Conservation (phyloP, 768 basidiomycete genomes). For the Pisolithus sp. region DNA sequence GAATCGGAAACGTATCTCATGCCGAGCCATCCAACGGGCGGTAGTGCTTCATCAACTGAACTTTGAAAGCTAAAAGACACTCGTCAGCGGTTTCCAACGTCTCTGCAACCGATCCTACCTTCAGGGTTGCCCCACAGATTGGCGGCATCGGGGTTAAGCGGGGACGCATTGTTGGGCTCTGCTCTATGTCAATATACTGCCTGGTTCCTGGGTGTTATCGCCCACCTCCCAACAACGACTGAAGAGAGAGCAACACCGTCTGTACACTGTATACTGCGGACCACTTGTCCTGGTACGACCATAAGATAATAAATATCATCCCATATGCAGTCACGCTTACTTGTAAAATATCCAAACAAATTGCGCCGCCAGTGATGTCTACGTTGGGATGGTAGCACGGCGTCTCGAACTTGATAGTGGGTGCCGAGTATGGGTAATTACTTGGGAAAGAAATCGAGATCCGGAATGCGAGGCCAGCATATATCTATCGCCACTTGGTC, state of each 20-base stretch:
- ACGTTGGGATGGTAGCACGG: constrained; percentile 92
- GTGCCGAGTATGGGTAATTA: constrained; percentile 85
- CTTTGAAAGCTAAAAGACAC: constrained; percentile 53
- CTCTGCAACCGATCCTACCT: constrained; percentile 33
- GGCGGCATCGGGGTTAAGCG: constrained; percentile 83
- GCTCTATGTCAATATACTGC: constrained; percentile 3
- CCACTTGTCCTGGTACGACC: constrained; percentile 70
- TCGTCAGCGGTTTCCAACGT: neutral
- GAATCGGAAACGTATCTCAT: constrained; percentile 12
- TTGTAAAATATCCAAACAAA: constrained; percentile 86
- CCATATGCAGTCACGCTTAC: constrained; percentile 27
- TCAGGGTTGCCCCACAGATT: constrained; percentile 70
- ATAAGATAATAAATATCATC: constrained; percentile 4
- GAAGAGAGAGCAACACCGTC: constrained; percentile 81
- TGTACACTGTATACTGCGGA: constrained; percentile 90
- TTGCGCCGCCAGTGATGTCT: constrained; percentile 67
- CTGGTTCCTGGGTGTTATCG: constrained; percentile 2
- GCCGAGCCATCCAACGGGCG: constrained; percentile 42
- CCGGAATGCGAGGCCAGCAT: constrained; percentile 73
- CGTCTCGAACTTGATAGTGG: constrained; percentile 80
- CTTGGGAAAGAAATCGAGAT: constrained; percentile 80
- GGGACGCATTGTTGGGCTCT: constrained; percentile 94
- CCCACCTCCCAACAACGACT: constrained; percentile 81
- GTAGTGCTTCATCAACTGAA: constrained; percentile 67
- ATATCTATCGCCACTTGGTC: constrained; percentile 45